Base-by-base conservation (phyloP, 176 grass and related monocot genomes). In the Bromus sterilis region DNA sequence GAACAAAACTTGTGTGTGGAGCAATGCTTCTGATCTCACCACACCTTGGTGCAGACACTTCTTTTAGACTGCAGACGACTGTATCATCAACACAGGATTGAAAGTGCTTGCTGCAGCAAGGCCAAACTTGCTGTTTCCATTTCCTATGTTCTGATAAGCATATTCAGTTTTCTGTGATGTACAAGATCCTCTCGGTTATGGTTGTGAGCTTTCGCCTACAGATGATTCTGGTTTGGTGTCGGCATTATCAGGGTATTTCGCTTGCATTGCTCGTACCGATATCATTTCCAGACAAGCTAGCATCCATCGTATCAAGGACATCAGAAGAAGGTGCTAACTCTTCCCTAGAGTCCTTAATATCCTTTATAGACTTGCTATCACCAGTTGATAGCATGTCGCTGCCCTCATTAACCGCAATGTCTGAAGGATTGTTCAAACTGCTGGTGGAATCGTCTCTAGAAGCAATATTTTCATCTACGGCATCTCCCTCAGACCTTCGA, bases 381-480 rank as follows among this genome's bases (percentile, higher is more conserved):
- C 40, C 41, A 57, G 39, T 76, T 25, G 44, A 69, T 26, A 46
- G 13, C 2, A 42, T 56, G 56, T 75, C 30, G 3, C 13, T 42
- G 40, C 31, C 25, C 6, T 49, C 75, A 76, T 82, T 79, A 55
- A 80, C 59, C 9, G 23, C 65, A 73, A 56, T 36, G 78, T 78
- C 48, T 56, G 56, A 79, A 28, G 43, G 34, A 82, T 69, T 84
- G 39, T 74, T 49, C 74, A 43, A 76, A 79, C 31, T 80, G n/a
- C 49, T 44, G 33, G 43, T 56, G 25, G 83, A 66, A 48, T 80
- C 78, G 33, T 87, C 60, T n/a, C 11, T 56, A 23, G 56, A 35
- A 55, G 42, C 41, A 70, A 74, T 60, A 77, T 61, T 80, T 65
- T 73, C 88, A 74, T 82, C 79, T 15, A 67, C 74, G 29, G 28